A percentile compares a stretch with the other conserved stretches of the same genome.
Evolutionary conservation across 345 rosid genomes (phyloP).

Genomic region (Pistacia vera): DNA sequence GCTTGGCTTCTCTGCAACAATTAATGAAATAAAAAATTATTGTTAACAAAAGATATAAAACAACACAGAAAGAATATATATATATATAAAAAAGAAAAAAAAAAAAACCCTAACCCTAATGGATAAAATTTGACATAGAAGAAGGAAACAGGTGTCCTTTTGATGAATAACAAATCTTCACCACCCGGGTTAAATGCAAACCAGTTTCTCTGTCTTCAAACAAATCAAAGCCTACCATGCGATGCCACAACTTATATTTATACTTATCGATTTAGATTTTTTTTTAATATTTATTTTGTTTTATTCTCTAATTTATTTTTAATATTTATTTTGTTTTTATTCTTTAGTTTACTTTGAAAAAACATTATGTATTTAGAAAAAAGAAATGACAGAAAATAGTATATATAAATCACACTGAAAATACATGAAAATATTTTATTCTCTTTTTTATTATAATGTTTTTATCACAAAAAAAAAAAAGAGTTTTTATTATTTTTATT

Average conservation of each 20-base stretch:
- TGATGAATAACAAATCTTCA: constrained; percentile 29
- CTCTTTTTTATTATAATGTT: too few relatives aligned
- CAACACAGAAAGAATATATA: neutral
- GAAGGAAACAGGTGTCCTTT: constrained; percentile 39
- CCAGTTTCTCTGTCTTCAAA: constrained; percentile 15
- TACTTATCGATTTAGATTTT: constrained; percentile 12
- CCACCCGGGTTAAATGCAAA: constrained; percentile 18
- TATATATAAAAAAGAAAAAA: neutral
- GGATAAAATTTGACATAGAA: constrained; percentile 18
- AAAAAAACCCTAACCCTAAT: constrained; percentile 40
- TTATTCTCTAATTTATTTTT: neutral
- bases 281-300: neutral
- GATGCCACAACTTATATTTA: constrained; percentile 13
- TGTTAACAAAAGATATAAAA: neutral
- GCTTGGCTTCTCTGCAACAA: constrained; percentile 8
- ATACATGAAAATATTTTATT: too few relatives aligned
- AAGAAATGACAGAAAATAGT: too few relatives aligned
- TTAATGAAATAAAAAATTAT: constrained; percentile 11
- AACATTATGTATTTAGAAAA: too few relatives aligned
- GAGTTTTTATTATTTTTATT: too few relatives aligned
- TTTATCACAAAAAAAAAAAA: too few relatives aligned
- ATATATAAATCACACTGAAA: too few relatives aligned
- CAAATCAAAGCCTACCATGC: constrained; percentile 11
- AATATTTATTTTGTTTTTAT: neutral
- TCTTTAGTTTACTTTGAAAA: too few relatives aligned